phyloP scores from a whole-genome alignment of 179 eudicot species.

The Amaranthus tricolor region DNA sequence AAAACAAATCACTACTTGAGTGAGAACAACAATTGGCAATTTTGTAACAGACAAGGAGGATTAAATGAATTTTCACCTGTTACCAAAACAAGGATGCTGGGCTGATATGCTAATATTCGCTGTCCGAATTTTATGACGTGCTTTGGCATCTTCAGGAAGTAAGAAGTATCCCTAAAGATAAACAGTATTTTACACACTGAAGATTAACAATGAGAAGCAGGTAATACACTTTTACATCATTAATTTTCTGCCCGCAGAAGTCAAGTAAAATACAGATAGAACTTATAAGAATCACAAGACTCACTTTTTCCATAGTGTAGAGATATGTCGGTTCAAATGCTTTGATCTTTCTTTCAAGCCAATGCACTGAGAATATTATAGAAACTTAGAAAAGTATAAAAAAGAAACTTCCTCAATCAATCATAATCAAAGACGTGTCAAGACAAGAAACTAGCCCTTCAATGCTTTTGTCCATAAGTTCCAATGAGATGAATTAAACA shows the following conservation, averaged over 20 bases:
- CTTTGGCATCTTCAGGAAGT: slow-evolving; percentile 86
- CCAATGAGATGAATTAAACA: slow-evolving; percentile 1
- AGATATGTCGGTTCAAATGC: slow-evolving; percentile 90
- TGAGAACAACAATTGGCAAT: neutral
- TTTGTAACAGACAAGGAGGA: neutral
- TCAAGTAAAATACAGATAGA: neutral
- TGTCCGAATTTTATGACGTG: slow-evolving; percentile 66
- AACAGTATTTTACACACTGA: neutral
- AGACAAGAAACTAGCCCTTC: neutral
- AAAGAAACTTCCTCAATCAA: slow-evolving; percentile 4
- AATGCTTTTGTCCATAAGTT: neutral
- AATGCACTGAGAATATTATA: slow-evolving; percentile 68
- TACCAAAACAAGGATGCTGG: slow-evolving; percentile 88
- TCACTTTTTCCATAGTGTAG: slow-evolving; percentile 85
- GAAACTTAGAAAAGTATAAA: slow-evolving; percentile 23
- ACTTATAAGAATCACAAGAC: neutral
- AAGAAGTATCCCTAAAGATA: slow-evolving; percentile 74
- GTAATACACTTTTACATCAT: slow-evolving; percentile 12
- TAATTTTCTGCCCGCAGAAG: neutral
- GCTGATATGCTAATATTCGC: slow-evolving; percentile 90
- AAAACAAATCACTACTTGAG: neutral
- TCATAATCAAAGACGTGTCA: neutral
- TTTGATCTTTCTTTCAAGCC: slow-evolving; percentile 83
- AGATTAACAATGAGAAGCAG: slow-evolving; percentile 7
- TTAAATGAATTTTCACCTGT: slow-evolving; percentile 51